Evolutionary conservation across 768 basidiomycete species (phyloP), one percentile per base, ranked within the genome.

Genomic region (Infundibulicybe gibba): DNA sequence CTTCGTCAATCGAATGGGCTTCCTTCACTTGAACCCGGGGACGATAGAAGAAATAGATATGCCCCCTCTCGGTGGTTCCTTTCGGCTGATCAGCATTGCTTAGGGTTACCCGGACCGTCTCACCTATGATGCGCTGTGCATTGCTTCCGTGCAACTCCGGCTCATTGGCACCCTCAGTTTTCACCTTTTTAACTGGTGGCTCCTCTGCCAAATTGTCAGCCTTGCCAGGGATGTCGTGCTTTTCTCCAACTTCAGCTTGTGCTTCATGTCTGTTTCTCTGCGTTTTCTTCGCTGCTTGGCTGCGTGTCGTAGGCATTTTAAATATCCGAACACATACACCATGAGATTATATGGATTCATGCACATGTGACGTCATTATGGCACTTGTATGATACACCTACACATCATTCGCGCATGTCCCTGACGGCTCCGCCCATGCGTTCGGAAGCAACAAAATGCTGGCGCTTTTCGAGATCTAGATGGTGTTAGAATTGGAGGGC

Each of bases 31-130:
- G 62, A 15, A 82, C 79, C 21, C 76, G 72, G 3, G 81, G 81
- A 10, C 78, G 75, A 54, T 80, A 85, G 63, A 82, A 77, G 60
- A 84, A 82, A 61, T 83, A 83, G 39, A 85, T 70, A 50, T 81
- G 76, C 8, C 80, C 80, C 13, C 80, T 64, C 53, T 82, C 78
- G 43, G 79, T 79, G 9, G 74, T 75, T 8, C 78, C 79, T 81
- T 41, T 6, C 42, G n/a, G 25, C 16, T n/a, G 15, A 13, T 41
- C 3, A 31, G 31, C 11, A 15, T 2, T 19, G 30, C 5, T 30
- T 6, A 11, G 10, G 21, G n/a, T 34, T 38, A 11, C 25, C 40
- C 16, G 17, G 15, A 14, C 12, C 2, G 19, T 13, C 8, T 16
- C 34, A 17, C 25, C 25, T 25, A 25, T 25, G 25, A 8, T 8